Evolutionary conservation across 2,329 filamentous ascomycete species (phyloP).

Genomic region (Botrytis fabae): DNA sequence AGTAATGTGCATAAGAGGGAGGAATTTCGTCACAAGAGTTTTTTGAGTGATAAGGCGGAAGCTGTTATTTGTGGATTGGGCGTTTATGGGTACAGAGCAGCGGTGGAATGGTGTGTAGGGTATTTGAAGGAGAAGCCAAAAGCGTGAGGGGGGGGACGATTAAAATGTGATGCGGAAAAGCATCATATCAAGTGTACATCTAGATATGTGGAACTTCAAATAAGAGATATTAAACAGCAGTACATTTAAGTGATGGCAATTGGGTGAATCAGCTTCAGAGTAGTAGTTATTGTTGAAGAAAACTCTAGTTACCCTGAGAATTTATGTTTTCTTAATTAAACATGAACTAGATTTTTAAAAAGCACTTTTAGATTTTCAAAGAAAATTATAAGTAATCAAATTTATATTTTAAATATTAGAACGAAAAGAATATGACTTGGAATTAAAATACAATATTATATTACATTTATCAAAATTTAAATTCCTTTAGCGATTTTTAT

Average conservation of each 20-base stretch:
- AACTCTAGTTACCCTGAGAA: not conserved
- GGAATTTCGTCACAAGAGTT: constrained; percentile 67
- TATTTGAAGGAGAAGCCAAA: constrained; percentile 47
- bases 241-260: not conserved
- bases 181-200: not conserved
- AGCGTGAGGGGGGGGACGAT: constrained; percentile 3
- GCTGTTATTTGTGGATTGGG: constrained; percentile 72
- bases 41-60: constrained; percentile 72
- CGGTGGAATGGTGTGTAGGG: constrained; percentile 54
- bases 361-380: not conserved
- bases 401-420: too few species aligned
- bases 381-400: too few species aligned
- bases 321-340: too few species aligned
- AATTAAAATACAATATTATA: too few species aligned
- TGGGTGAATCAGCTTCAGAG: not conserved
- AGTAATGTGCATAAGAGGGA: constrained; percentile 74
- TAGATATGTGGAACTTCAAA: too few species aligned
- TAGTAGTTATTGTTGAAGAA: not conserved
- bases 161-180: not conserved
- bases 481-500: too few species aligned
- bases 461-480: too few species aligned
- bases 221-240: rapidly evolving
- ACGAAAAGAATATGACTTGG: too few species aligned
- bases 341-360: not conserved
- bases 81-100: constrained; percentile 60